Evolutionary conservation across 129 eudicot genomes (phyloP).

Genomic region (Glebionis coronaria): DNA sequence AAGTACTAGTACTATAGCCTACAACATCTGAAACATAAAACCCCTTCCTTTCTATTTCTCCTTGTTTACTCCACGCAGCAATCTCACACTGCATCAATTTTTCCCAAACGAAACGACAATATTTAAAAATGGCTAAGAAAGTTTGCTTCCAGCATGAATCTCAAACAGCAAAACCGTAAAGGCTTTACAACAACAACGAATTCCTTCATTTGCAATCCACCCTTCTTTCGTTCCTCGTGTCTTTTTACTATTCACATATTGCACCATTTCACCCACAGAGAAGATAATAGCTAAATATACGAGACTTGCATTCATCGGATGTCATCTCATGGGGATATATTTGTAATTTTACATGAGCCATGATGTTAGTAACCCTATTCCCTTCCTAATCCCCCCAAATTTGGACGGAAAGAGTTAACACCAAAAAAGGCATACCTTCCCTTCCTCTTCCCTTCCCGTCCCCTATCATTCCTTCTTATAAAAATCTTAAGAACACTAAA

Average conservation of each 20-base stretch:
- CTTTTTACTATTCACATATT: constrained; percentile 74
- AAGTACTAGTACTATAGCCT: too few relatives aligned
- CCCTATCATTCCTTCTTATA: too few relatives aligned
- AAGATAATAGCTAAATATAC: too few relatives aligned
- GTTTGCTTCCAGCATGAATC: constrained; percentile 93
- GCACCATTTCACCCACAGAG: constrained; percentile 76
- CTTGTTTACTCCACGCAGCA: constrained; percentile 99
- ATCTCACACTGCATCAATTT: constrained; percentile 68
- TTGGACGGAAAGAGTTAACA: too few relatives aligned
- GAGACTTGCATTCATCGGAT: too few relatives aligned
- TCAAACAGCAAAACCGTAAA: constrained; percentile 79
- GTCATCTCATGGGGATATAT: too few relatives aligned
- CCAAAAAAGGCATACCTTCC: too few relatives aligned
- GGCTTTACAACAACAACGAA: constrained; percentile 87
- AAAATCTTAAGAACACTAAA: too few relatives aligned
- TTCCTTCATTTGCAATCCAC: constrained; percentile 89
- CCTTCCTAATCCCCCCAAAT: too few relatives aligned
- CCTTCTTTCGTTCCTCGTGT: constrained; percentile 84
- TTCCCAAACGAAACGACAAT: constrained; percentile 62
- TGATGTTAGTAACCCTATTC: too few relatives aligned
- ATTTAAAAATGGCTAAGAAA: constrained; percentile 70
- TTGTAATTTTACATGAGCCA: too few relatives aligned
- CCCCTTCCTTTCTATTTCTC: constrained; percentile 45
- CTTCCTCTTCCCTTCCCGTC: too few relatives aligned
- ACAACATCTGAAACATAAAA: constrained; percentile 48